Conservation (phyloP, 805 yeast genomes). For the Candida boleticola region DNA sequence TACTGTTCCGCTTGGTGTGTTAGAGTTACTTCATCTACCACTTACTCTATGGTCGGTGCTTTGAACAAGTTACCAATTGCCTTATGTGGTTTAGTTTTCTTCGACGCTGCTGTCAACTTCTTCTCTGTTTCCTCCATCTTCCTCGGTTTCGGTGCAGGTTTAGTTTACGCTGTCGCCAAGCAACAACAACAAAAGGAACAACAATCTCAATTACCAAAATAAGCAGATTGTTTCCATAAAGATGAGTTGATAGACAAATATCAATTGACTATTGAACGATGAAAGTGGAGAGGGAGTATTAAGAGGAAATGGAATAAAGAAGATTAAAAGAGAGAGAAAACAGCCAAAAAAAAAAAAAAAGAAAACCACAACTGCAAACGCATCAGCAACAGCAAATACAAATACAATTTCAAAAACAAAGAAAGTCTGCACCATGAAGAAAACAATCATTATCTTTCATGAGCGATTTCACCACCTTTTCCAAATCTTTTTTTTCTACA, state of each 20-base stretch:
- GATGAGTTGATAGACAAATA: too few relatives aligned
- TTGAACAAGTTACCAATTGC: constrained; percentile 98
- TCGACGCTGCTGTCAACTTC: constrained; percentile 93
- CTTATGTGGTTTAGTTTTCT: constrained; percentile 88
- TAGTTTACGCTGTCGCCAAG: constrained; percentile 94
- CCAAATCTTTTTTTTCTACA: background rate
- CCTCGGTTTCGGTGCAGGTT: constrained; percentile 92
- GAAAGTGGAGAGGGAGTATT: background rate
- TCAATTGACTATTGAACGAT: too few relatives aligned
- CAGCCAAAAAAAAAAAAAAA: background rate
- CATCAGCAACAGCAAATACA: too few relatives aligned
- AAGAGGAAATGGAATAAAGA: background rate
- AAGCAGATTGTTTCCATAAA: background rate
- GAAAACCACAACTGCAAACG: background rate
- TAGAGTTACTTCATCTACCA: constrained; percentile 96
- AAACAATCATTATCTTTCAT: background rate
- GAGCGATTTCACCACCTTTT: background rate
- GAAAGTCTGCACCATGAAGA: too few relatives aligned
- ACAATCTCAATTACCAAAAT: constrained; percentile 21
- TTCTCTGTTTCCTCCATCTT: constrained; percentile 87
- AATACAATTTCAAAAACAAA: background rate
- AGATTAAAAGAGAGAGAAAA: background rate
- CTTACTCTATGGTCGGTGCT: constrained; percentile 99
- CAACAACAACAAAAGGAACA: constrained; percentile 71
- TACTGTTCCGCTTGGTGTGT: constrained; percentile 99